Evolutionary conservation across 129 eudicot species (phyloP).

Genomic region (Oenanthe sinensis): DNA sequence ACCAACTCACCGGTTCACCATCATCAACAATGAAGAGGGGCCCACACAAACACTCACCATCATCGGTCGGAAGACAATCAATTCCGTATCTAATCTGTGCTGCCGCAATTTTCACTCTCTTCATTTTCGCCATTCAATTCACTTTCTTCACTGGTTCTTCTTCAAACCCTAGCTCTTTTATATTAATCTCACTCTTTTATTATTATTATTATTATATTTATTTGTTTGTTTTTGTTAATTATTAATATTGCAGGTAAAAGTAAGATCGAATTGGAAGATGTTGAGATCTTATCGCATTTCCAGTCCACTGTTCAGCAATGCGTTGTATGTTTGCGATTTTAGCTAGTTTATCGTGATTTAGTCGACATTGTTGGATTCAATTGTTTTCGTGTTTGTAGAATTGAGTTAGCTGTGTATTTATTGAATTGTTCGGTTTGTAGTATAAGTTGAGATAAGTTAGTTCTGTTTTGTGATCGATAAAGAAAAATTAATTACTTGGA

Average conservation of each 20-base stretch:
- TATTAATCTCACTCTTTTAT: neutral
- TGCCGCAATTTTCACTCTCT: constrained; percentile 51
- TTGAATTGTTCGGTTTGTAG: neutral
- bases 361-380: neutral
- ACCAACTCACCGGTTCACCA: neutral
- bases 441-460: neutral
- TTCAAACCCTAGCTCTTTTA: neutral
- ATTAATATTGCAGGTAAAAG: constrained; percentile 30
- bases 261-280: constrained; percentile 18
- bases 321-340: constrained; percentile 42
- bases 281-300: constrained; percentile 56
- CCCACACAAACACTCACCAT: constrained; percentile 15
- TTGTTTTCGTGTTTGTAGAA: neutral
- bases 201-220: too few relatives aligned
- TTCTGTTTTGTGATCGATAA: too few relatives aligned
- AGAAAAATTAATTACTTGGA: too few relatives aligned
- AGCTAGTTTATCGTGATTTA: neutral
- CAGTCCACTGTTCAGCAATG: constrained; percentile 82
- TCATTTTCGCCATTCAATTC: constrained; percentile 55
- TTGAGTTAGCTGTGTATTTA: neutral
- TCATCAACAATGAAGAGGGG: constrained; percentile 24
- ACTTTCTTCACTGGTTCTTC: constrained; percentile 43
- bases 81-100: constrained; percentile 55
- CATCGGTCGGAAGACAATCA: constrained; percentile 31
- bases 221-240: too few relatives aligned